Evolutionary conservation across 2,329 filamentous ascomycete species (phyloP), one percentile per base, ranked within the genome.

Genomic region (Plenodomus biglobosus): DNA sequence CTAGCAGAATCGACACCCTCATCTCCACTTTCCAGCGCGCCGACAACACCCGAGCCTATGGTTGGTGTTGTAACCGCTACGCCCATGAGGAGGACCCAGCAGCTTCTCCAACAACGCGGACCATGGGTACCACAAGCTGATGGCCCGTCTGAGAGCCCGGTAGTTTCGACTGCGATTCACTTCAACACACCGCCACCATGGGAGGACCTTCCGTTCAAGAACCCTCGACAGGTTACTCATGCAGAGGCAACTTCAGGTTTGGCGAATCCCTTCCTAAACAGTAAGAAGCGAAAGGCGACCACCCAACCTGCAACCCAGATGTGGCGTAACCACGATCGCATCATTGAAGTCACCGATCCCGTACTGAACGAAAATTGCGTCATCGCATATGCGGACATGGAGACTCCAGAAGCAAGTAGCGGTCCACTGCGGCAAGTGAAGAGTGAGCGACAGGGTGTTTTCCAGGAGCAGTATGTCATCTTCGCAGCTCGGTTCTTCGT

Each of bases 401-500:
- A 47, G 41, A 49, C 53, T 22, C 49, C 50, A 42, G 44, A 48
- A 7, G 46, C 42, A 2, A 56, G 62, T 10, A 54, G 56, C 2
- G 54, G 55, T 19, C 56, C 67, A 37, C 50, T 75, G 43, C 68
- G 75, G 42, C 72, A 76, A 53, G 59, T 75, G 1, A 62, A 61
- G 37, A 66, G 70, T 38, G 71, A 72, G 50, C 62, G 72, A 44
- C 57, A 63, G 19, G 75, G 74, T 6, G 50, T 64, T 18, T 78
- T 77, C 49, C 57, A 55, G 19, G 75, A 77, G 56, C 65, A 73
- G 3, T 64, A 66, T 20, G 62, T 77, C 27, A 61, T 77, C 10
- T 65, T 73, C 18, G 75, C 73, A 1, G 67, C 75, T 50, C 64
- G 75, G 36, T 76, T 75, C 53, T 65, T 75, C 22, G 64, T 77